Base-by-base conservation (phyloP, 108 stramenopile species). In the Asterionellopsis glacialis region DNA sequence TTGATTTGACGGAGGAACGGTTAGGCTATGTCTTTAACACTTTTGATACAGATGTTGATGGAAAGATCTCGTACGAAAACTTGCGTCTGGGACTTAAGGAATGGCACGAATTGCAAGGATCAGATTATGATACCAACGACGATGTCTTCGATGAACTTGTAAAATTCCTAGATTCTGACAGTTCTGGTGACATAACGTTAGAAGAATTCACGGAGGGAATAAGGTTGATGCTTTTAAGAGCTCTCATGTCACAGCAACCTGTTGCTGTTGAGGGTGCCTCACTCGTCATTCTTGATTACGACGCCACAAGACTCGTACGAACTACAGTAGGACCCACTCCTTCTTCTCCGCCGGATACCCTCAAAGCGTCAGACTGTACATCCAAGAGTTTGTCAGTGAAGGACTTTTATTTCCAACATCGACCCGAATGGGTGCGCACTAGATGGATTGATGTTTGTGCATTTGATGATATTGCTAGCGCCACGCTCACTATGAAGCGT, bases 201-300 rank as follows among this genome's bases (percentile, higher is more conserved):
- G 68, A 47, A 27, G 74, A 75, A 59, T 75, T 75, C 51, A 64
- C 65, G 2, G 59, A 64, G 48, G 74, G 58, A 38, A 44, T 75
- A 25, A 55, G 69, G 16, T 39, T 58, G 19, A 13, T 70, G 18
- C 59, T 70, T 56, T 41, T 75, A 1, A 43, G 68, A 28, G 47
- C 64, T 1, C 40, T 70, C 14, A n/a, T 75, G 12, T 25, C 45
- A 23, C 48, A 12, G 13, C 33, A 33, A 33, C 33, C 33, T 33
- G 7, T 33, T 5, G 33, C 33, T 5, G 2, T 33, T 33, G 33
- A 33, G 5, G 33, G 33, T 7, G 7, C 33, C 33, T 7, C 33
- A 33, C 33, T 33, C 7, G 33, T 7, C 22, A 38, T 55, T 33
- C 51, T 52, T 11, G 66, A 67, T 48, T 67, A 67, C 49, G 50